Base-by-base conservation (phyloP, 768 basidiomycete species). In the Collybia nuda region DNA sequence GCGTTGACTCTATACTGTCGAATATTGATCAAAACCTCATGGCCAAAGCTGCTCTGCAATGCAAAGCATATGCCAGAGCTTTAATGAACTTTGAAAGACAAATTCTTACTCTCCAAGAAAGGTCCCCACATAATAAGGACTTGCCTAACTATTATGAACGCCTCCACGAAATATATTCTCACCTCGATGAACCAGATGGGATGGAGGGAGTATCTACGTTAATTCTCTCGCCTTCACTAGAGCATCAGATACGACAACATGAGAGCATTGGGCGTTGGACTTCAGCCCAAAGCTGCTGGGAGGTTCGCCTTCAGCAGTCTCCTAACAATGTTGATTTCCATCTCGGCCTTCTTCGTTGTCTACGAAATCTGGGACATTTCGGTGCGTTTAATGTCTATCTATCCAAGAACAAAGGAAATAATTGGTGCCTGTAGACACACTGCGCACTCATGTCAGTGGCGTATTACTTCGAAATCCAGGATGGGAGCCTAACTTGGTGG, bases 201-300 rank as follows among this genome's bases (percentile, higher is more conserved):
- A 99, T 99, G 97, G 95, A 98, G 70, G 97, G 97, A 0, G 80
- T 98, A 26, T 97, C 97, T 0, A 84, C 89, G 5, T 71, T 89
- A 58, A 89, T 98, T 49, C 70, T 98, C 11, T 84, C 89, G 0
- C 97, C 97, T 0, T 90, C 91, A 2, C 67, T 98, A 41, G 92
- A 98, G 56, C 93, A 97, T 67, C 93, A 97, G 66, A 98, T 99
- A 53, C 86, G 97, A 38, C 90, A 98, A 62, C 97, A 99, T 60
- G 97, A 99, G 67, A 95, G 89, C 56, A 96, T 90, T 2, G 97
- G 97, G 0, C 79, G 86, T 38, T 99, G 97, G 97, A 98, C 97
- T 2, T 89, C 94, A 7, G 96, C 97, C 6, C 97, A 98, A 67
- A 98, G 96, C 62, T 99, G 97, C 61, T 99, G 97, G 97, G 97